These are phyloP conservation scores for Grosmannia serpens DNA, from an alignment of 2,329 filamentous ascomycete species.

Conservation along the genomic window DNA sequence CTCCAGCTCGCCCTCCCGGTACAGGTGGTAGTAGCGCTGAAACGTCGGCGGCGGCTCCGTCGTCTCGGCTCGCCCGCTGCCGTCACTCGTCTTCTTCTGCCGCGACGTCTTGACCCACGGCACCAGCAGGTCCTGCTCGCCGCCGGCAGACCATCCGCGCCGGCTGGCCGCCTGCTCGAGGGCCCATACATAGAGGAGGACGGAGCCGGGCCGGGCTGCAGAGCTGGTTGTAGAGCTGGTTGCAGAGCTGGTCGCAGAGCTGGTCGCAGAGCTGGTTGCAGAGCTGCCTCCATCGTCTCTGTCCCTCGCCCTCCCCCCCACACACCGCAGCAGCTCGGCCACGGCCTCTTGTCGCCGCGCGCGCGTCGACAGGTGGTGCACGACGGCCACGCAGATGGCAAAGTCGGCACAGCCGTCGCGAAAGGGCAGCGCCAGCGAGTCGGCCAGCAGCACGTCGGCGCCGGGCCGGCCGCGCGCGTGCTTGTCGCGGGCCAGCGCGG, in stretches of 20 bases:
- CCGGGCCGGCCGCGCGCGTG: slow-evolving; percentile 14
- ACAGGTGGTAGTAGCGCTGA: slow-evolving; percentile 91
- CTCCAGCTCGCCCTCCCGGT: slow-evolving; percentile 76
- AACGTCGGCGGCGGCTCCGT: slow-evolving; percentile 44
- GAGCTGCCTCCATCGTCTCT: neutral
- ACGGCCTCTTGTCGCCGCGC: slow-evolving; percentile 64
- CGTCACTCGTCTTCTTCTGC: slow-evolving; percentile 9
- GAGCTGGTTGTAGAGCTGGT: no score
- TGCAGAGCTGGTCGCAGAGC: no score
- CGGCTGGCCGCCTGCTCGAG: slow-evolving; percentile 81
- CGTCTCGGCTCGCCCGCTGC: slow-evolving; percentile 7
- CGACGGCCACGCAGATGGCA: slow-evolving; percentile 83
- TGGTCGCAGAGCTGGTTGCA: no score
- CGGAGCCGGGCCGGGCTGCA: slow-evolving; percentile 39
- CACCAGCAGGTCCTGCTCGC: slow-evolving; percentile 85
- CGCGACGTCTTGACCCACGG: slow-evolving; percentile 58
- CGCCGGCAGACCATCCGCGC: slow-evolving; percentile 75
- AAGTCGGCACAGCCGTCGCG: slow-evolving; percentile 55
- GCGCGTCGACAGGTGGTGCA: slow-evolving; percentile 82
- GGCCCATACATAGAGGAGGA: slow-evolving; percentile 88
- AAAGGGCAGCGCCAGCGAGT: slow-evolving; percentile 76
- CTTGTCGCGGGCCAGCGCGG: slow-evolving; percentile 32
- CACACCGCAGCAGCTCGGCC: slow-evolving; percentile 53
- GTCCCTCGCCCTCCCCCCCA: slow-evolving; percentile 26
- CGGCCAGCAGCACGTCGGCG: slow-evolving; percentile 65